A percentile compares a stretch with the other conserved stretches of the same genome.
These are phyloP conservation scores for Lecanicillium sp. DNA, from an alignment of 2,329 filamentous ascomycete genomes.

Conservation along the genomic window DNA sequence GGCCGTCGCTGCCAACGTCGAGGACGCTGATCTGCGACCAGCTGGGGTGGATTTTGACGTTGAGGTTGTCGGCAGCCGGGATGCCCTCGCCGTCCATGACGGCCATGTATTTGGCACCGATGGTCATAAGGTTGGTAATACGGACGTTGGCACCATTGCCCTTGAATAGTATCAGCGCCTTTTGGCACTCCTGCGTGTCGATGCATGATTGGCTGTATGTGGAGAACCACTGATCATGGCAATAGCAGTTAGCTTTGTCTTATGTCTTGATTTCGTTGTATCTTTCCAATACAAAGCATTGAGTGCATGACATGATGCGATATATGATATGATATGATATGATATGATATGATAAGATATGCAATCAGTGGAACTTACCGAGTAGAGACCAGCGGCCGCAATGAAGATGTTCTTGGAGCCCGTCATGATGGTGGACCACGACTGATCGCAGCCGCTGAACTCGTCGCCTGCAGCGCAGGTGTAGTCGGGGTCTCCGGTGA, in stretches of 20 bases:
- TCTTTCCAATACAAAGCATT: too few species aligned
- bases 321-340: too few species aligned
- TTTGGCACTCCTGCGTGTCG: conserved; percentile 17
- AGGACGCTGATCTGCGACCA: conserved; percentile 20
- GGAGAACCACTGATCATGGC: conserved; percentile 17
- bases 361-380: too few species aligned
- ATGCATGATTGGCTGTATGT: conserved; percentile 15
- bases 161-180: conserved; percentile 13
- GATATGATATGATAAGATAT: too few species aligned
- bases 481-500: background rate
- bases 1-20: conserved; percentile 10
- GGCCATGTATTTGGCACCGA: conserved; percentile 21
- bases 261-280: too few species aligned
- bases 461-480: conserved; percentile 2
- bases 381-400: conserved; percentile 17
- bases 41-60: conserved; percentile 17
- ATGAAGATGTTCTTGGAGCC: conserved; percentile 14
- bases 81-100: conserved; percentile 17
- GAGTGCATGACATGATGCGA: too few species aligned
- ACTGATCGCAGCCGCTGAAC: conserved; percentile 13
- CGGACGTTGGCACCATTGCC: conserved; percentile 15
- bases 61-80: conserved; percentile 18
- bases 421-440: conserved; percentile 15
- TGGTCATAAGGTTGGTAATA: conserved; percentile 20
- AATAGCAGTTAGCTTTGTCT: too few species aligned